phyloP scores from a whole-genome alignment of 176 grass and related monocot species.

The Elaeis guineensis region DNA sequence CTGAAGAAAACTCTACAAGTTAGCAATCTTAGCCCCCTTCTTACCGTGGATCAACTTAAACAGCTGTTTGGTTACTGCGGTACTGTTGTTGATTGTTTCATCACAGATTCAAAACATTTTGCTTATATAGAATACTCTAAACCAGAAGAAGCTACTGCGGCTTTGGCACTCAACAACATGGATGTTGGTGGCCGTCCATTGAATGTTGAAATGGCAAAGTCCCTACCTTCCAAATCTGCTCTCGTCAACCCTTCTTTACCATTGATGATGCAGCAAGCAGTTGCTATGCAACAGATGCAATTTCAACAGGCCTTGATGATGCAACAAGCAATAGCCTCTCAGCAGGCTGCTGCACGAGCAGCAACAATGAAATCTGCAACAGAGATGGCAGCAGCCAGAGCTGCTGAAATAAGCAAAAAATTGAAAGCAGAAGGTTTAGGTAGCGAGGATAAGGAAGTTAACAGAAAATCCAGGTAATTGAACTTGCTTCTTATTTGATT shows the following conservation, averaged over 20 bases:
- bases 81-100: slow-evolving; percentile 75
- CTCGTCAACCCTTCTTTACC: slow-evolving; percentile 52
- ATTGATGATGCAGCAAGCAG: slow-evolving; percentile 93
- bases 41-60: slow-evolving; percentile 69
- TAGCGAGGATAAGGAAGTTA: slow-evolving; percentile 45
- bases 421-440: slow-evolving; percentile 71
- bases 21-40: slow-evolving; percentile 84
- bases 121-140: slow-evolving; percentile 88
- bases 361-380: slow-evolving; percentile 98
- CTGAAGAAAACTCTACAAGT: slow-evolving; percentile 91
- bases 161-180: slow-evolving; percentile 63
- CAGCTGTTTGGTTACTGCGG: slow-evolving; percentile 85
- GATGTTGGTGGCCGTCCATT: slow-evolving; percentile 77
- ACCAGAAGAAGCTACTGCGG: slow-evolving; percentile 74
- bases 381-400: slow-evolving; percentile 85
- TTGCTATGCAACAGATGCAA: slow-evolving; percentile 88
- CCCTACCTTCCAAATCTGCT: slow-evolving; percentile 54
- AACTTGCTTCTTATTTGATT: background rate
- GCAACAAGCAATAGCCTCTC: slow-evolving; percentile 69
- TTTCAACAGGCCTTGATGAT: slow-evolving; percentile 92
- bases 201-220: slow-evolving; percentile 98
- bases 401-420: slow-evolving; percentile 94
- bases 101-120: slow-evolving; percentile 74
- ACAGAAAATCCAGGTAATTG: slow-evolving; percentile 56
- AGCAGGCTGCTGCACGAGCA: slow-evolving; percentile 65